Evolutionary conservation across 805 yeast species (phyloP).

Genomic region (Barnettozyma salicaria): DNA sequence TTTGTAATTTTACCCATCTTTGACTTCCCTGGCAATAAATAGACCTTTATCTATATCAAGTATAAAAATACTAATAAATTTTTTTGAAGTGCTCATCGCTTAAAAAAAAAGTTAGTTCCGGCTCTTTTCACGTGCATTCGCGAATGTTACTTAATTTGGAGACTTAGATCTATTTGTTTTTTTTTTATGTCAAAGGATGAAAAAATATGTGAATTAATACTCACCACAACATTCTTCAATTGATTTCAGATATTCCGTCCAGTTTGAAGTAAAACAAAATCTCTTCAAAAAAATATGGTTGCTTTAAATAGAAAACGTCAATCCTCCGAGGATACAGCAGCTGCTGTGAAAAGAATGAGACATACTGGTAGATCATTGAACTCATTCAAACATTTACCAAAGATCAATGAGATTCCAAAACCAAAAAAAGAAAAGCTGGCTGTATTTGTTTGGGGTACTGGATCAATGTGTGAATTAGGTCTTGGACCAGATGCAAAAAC

Average conservation of each 20-base stretch:
- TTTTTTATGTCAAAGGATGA: too few species aligned
- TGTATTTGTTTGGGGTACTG: slow-evolving; percentile 92
- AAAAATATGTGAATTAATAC: too few species aligned
- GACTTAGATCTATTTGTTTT: too few species aligned
- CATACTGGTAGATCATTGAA: slow-evolving; percentile 27
- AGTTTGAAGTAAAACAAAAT: too few species aligned
- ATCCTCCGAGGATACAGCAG: slow-evolving; percentile 15
- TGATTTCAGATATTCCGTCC: too few species aligned
- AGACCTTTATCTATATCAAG: too few species aligned
- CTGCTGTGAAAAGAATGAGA: slow-evolving; percentile 19
- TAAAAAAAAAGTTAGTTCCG: slow-evolving; percentile 1
- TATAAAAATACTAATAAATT: too few species aligned
- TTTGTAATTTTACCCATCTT: slow-evolving; percentile 64
- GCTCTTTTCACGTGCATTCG: background rate
- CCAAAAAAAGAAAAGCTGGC: slow-evolving; percentile 41
- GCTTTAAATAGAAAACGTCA: slow-evolving; percentile 24
- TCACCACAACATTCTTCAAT: too few species aligned
- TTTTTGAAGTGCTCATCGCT: slow-evolving; percentile 3
- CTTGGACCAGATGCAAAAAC: slow-evolving; percentile 92
- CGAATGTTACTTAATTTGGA: too few species aligned
- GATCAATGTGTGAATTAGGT: slow-evolving; percentile 96
- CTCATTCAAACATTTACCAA: slow-evolving; percentile 24
- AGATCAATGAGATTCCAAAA: slow-evolving; percentile 24
- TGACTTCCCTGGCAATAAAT: background rate
- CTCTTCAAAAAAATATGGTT: too few species aligned